Conservation (phyloP, 345 rosid genomes). For the Atalantia buxifolia region DNA sequence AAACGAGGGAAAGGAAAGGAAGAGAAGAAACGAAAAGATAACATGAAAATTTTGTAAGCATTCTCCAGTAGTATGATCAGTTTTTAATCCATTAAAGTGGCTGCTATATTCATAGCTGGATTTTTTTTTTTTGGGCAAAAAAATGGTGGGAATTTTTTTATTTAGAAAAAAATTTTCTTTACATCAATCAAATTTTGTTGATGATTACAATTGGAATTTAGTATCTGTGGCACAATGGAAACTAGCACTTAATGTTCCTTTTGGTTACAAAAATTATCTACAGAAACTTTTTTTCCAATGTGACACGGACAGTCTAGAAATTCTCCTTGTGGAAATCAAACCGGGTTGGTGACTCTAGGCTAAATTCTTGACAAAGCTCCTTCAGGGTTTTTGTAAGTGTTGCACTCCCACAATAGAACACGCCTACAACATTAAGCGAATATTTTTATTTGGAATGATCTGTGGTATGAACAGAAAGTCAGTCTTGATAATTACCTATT, state of each 20-base stretch:
- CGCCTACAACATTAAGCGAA: slow-evolving; percentile 48
- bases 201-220: not conserved
- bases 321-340: slow-evolving; percentile 94
- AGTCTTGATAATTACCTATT: slow-evolving; percentile 49
- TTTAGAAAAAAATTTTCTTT: not conserved
- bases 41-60: not conserved
- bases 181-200: not conserved
- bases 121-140: too few species aligned
- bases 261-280: not conserved
- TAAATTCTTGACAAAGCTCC: slow-evolving; percentile 76
- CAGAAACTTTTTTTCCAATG: not conserved
- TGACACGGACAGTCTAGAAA: slow-evolving; percentile 37
- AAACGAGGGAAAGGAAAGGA: not conserved
- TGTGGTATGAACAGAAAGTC: not conserved
- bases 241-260: not conserved
- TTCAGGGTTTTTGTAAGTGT: slow-evolving; percentile 60
- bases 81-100: not conserved
- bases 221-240: not conserved
- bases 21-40: not conserved
- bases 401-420: slow-evolving; percentile 92
- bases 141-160: not conserved
- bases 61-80: not conserved
- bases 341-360: slow-evolving; percentile 68
- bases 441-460: not conserved
- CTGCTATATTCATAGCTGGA: not conserved